A percentile compares a stretch with the other conserved stretches of the same genome.
Conservation (phyloP, 176 grass and related monocot genomes). For the Thinopyrum elongatum region DNA sequence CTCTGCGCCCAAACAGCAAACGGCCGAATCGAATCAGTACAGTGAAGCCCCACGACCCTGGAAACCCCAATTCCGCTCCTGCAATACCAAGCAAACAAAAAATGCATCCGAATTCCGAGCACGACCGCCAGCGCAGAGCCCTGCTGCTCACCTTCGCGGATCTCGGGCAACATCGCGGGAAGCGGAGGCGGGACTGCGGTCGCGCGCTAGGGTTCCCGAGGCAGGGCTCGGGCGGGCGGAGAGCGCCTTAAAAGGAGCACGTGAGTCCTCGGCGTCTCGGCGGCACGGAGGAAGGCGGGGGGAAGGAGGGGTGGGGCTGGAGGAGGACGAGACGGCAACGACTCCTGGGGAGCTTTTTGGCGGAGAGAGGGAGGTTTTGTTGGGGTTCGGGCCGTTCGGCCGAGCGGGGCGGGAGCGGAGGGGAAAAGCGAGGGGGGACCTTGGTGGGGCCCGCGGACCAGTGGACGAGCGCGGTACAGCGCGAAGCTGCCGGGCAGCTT, state of each 20-base stretch:
- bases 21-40: background rate
- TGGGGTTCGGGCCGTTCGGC: conserved; percentile 27
- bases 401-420: background rate
- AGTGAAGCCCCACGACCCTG: background rate
- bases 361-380: conserved; percentile 20
- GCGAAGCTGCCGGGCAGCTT: conserved; percentile 34
- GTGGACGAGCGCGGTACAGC: rapidly evolving
- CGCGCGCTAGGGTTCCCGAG: conserved; percentile 12
- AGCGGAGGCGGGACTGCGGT: background rate
- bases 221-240: conserved; percentile 34
- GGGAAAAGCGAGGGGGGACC: background rate
- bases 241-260: conserved; percentile 35
- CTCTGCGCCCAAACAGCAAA: conserved; percentile 19
- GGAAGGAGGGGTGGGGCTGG: conserved; percentile 40
- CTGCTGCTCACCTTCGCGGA: conserved; percentile 42
- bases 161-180: conserved; percentile 56
- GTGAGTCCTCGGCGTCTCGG: background rate
- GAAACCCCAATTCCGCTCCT: background rate
- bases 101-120: background rate
- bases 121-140: background rate
- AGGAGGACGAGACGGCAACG: conserved; percentile 45
- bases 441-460: background rate
- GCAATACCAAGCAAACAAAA: too few relatives aligned
- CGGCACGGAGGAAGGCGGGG: conserved; percentile 40
- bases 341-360: conserved; percentile 14